Percentiles rank a stretch among this genome's conserved stretches.
Evolutionary conservation across 2,329 filamentous ascomycete genomes (phyloP).

Genomic region (Apiospora hydei): DNA sequence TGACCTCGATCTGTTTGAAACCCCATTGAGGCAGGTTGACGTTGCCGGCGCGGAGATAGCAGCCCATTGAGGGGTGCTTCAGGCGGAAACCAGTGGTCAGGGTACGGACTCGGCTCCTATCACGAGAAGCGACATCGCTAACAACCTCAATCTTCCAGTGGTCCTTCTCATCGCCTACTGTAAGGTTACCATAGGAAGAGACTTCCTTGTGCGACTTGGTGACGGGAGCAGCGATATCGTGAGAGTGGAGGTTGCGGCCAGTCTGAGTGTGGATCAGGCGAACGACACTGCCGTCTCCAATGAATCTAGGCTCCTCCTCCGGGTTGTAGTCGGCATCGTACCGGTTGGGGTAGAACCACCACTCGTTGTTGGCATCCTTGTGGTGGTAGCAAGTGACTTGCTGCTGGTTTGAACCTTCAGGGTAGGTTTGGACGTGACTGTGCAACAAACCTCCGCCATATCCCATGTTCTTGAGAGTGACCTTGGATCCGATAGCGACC

Average conservation of each 20-base stretch:
- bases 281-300: conserved; percentile 79
- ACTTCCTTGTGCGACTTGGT: conserved; percentile 92
- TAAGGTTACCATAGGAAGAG: conserved; percentile 94
- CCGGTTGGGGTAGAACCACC: conserved; percentile 98
- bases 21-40: conserved; percentile 98
- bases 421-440: conserved; percentile 95
- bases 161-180: conserved; percentile 95
- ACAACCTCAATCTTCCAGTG: conserved; percentile 96
- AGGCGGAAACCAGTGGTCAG: conserved; percentile 93
- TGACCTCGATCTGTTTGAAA: conserved; percentile 99
- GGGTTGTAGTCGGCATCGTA: conserved; percentile 74
- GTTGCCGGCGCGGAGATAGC: conserved; percentile 94
- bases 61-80: conserved; percentile 81
- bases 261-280: conserved; percentile 95
- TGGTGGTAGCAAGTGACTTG: conserved; percentile 99
- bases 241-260: conserved; percentile 95
- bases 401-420: conserved; percentile 91
- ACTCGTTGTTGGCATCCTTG: conserved; percentile 99
- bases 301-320: conserved; percentile 75
- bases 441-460: conserved; percentile 96
- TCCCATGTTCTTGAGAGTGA: conserved; percentile 98
- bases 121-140: conserved; percentile 84
- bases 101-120: conserved; percentile 85
- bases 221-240: conserved; percentile 86
- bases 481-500: conserved; percentile 85